Evolutionary conservation across 208 protist genomes (phyloP).

Genomic region (Herpetomonas samuelpessoai): DNA sequence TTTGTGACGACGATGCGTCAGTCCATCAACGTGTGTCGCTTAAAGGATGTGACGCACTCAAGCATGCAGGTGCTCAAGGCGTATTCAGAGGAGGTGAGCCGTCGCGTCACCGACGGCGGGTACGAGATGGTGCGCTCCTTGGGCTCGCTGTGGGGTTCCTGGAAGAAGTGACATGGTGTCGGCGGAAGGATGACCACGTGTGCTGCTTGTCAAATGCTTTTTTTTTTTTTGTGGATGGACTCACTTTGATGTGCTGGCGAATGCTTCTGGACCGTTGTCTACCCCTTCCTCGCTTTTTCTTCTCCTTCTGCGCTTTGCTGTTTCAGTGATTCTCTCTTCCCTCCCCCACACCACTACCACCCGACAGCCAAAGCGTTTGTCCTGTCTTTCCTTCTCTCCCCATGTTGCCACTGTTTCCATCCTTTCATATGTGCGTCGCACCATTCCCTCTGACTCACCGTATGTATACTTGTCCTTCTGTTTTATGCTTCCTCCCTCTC

Average conservation of each 20-base stretch:
- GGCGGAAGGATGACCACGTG: neutral
- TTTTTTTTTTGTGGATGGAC: too few species aligned
- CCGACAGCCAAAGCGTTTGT: too few species aligned
- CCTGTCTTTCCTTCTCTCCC: too few species aligned
- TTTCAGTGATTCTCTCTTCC: neutral
- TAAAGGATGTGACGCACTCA: conserved; percentile 55
- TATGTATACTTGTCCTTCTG: too few species aligned
- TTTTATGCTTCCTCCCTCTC: too few species aligned
- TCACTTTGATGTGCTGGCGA: too few species aligned
- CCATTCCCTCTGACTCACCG: too few species aligned
- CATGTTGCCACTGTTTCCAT: too few species aligned
- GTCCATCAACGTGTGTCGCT: conserved; percentile 48
- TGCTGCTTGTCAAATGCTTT: too few species aligned
- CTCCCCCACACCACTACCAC: too few species aligned
- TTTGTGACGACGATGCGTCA: conserved; percentile 45
- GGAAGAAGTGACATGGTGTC: conserved; percentile 11
- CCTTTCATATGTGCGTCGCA: too few species aligned
- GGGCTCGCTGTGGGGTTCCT: conserved; percentile 20
- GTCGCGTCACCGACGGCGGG: conserved; percentile 19
- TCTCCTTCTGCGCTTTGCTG: neutral
- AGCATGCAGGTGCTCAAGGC: conserved; percentile 29
- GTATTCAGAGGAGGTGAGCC: conserved; percentile 34
- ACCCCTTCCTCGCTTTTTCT: neutral
- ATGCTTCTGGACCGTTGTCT: neutral
- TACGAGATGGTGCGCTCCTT: conserved; percentile 26